Base-by-base conservation (phyloP, 2,329 filamentous ascomycete genomes). In the Pseudogymnoascus sp. region DNA sequence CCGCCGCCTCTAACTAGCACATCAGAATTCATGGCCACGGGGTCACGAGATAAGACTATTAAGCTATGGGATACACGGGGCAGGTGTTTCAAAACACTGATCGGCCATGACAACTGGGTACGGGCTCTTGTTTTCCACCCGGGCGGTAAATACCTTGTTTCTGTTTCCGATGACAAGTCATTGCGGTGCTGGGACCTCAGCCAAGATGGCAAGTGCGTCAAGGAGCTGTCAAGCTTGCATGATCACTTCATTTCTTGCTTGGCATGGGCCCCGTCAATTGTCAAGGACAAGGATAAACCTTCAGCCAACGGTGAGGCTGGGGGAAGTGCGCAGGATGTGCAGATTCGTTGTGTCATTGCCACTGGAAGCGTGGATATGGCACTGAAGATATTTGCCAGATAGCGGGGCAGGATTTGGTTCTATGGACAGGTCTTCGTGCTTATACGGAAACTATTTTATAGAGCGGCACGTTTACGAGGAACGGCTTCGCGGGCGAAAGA, bases 41-140 rank as follows among this genome's bases (percentile, higher is more conserved):
- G 91, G 8, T 89, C 88, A 7, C 81, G 93, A 73, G 93, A 97
- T 75, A 97, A 96, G 78, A 88, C 87, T 0, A 96, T 97, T 71
- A 87, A 87, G 69, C 77, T 97, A 7, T 97, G 92, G 91, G 90
- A 96, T 72, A 83, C 87, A 7, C 83, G 91, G 61, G 93, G 93
- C 29, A 91, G 87, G 9, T 84, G 90, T 66, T 86, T 97, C 72
- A 93, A 91, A 73, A 94, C 89, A 0, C 79, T 97, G 2, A 77
- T 86, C 0, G 93, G 93, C 1, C 93, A 97, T 72, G 92, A 97
- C 73, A 97, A 97, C 72, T 97, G 93, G 93, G 85, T 97, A 8
- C 86, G 91, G 35, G 88, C 83, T 0, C 76, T 97, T 5, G 86
- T 91, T 8, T 97, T 96, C 73, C 93, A 97, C 70, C 93, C 93